Conservation (phyloP, 306 rosid species). For the Pyrus betulifolia region DNA sequence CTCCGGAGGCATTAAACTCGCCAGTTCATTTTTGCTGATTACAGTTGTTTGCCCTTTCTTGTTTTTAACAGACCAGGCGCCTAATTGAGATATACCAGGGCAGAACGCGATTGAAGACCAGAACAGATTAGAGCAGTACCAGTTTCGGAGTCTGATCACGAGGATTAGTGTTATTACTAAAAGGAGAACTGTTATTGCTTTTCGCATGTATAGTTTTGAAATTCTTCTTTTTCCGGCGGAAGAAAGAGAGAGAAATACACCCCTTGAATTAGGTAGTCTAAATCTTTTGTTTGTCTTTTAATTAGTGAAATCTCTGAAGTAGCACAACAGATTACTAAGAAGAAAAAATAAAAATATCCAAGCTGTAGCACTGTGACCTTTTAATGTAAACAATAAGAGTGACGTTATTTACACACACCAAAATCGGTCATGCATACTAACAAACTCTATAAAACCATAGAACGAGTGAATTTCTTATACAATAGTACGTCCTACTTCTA, state of each 20-base stretch:
- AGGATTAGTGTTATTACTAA: background rate
- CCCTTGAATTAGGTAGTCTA: background rate
- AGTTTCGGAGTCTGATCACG: conserved; percentile 32
- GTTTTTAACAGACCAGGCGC: conserved; percentile 17
- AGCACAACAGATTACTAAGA: background rate
- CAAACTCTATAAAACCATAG: too few species aligned
- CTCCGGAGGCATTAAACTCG: background rate
- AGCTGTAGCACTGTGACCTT: too few species aligned
- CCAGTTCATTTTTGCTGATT: background rate
- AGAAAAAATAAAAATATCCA: background rate
- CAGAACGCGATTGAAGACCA: conserved; percentile 38
- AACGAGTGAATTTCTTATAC: too few species aligned
- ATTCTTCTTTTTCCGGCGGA: background rate
- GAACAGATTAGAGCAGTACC: conserved; percentile 11
- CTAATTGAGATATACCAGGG: conserved; percentile 19
- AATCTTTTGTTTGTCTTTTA: background rate
- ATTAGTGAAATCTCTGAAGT: background rate
- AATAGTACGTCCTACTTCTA: too few species aligned
- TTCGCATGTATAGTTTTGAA: background rate
- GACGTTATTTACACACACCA: too few species aligned
- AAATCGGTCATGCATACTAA: too few species aligned
- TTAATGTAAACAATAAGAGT: too few species aligned
- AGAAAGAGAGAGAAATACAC: background rate
- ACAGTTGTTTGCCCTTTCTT: background rate
- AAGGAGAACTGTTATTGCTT: background rate